Percentiles rank a stretch among this genome's conserved stretches.
phyloP scores from a whole-genome alignment of 2,329 filamentous ascomycete species.

The Ascocoryne sarcoides region DNA sequence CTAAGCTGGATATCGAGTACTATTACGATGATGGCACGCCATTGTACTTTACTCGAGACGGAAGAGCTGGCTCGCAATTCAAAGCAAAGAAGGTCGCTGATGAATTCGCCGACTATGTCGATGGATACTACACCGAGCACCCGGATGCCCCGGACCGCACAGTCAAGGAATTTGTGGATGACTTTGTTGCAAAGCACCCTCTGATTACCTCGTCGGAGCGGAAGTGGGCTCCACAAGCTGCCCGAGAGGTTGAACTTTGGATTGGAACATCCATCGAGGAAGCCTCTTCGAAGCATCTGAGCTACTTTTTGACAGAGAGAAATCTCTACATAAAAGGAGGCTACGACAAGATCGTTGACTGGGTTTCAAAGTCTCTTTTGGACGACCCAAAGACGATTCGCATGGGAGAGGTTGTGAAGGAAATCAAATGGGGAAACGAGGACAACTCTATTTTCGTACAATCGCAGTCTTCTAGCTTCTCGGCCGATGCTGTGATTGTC shows the following conservation, averaged over 20 bases:
- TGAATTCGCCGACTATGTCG: conserved; percentile 35
- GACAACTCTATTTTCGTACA: conserved; percentile 24
- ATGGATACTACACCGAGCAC: conserved; percentile 33
- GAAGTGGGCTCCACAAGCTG: conserved; percentile 35
- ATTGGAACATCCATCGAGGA: conserved; percentile 34
- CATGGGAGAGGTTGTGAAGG: conserved; percentile 32
- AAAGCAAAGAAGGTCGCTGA: conserved; percentile 38
- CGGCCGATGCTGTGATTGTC: conserved; percentile 33
- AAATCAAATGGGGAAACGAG: conserved; percentile 31
- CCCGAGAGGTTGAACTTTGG: conserved; percentile 36
- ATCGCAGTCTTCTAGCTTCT: conserved; percentile 20
- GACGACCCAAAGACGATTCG: conserved; percentile 29
- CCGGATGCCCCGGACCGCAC: conserved; percentile 33
- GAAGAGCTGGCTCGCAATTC: conserved; percentile 35
- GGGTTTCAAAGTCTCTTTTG: conserved; percentile 31
- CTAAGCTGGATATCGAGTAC: conserved; percentile 34
- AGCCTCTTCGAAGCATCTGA: conserved; percentile 34
- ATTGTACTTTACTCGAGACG: conserved; percentile 34
- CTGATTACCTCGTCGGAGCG: conserved; percentile 35
- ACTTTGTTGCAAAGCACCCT: conserved; percentile 33
- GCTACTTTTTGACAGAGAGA: conserved; percentile 35
- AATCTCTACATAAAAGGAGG: conserved; percentile 38
- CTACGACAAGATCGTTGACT: conserved; percentile 36
- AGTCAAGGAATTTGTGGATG: conserved; percentile 33
- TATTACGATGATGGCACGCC: conserved; percentile 37